phyloP scores from a whole-genome alignment of 371 early-diverging fungal species.

The Mortierella sp. region DNA sequence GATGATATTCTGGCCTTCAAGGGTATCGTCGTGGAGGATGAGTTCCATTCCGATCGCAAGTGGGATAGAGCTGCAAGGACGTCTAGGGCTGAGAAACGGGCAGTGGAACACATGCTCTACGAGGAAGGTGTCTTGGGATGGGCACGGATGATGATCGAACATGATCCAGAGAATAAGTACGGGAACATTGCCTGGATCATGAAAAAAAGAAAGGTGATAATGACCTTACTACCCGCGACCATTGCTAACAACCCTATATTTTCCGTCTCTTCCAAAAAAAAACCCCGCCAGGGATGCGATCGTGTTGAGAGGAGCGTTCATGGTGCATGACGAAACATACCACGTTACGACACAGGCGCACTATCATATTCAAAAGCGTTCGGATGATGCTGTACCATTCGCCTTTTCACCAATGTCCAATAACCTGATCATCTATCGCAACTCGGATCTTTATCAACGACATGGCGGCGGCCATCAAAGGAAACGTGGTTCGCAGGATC shows the following conservation, averaged over 20 bases:
- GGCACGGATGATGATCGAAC: slow-evolving; percentile 72
- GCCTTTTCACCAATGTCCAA: slow-evolving; percentile 8
- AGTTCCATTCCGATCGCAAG: slow-evolving; percentile 42
- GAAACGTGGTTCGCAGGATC: slow-evolving; percentile 21
- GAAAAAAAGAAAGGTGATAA: too few species aligned
- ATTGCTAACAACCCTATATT: too few species aligned
- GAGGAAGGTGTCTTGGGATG: slow-evolving; percentile 66
- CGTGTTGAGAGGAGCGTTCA: slow-evolving; percentile 74
- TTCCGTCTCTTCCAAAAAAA: too few species aligned
- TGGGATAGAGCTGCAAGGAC: slow-evolving; percentile 46
- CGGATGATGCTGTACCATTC: slow-evolving; percentile 61
- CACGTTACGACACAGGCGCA: slow-evolving; percentile 68
- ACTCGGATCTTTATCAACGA: slow-evolving; percentile 61
- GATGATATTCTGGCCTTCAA: slow-evolving; percentile 68
- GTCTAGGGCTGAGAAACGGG: slow-evolving; percentile 34
- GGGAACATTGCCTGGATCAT: neutral
- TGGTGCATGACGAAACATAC: slow-evolving; percentile 63
- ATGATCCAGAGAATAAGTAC: slow-evolving; percentile 55
- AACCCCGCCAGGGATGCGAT: slow-evolving; percentile 56
- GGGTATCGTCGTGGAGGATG: slow-evolving; percentile 60
- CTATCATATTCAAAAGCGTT: slow-evolving; percentile 65
- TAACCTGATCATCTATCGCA: slow-evolving; percentile 71
- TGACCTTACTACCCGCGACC: too few species aligned
- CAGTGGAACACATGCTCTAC: slow-evolving; percentile 51
- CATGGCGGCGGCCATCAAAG: slow-evolving; percentile 2